Evolutionary conservation across 352 stramenopile genomes (phyloP), one percentile per base, ranked within the genome.

Genomic region (Pythium aquatile): DNA sequence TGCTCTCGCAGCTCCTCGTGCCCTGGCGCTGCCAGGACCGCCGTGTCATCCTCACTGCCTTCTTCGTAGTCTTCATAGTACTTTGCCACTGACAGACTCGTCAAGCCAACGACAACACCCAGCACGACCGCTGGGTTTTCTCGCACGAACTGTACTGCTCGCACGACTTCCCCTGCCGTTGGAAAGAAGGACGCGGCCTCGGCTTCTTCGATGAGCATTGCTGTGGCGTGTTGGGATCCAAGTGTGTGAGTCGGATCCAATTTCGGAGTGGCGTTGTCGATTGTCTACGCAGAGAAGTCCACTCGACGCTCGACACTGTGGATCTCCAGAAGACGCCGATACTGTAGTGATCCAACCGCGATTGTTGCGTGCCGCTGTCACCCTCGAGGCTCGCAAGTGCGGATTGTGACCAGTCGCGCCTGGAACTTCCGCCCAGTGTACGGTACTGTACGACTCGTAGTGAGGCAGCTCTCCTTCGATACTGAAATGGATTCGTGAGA

Each of bases 51-150:
- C 29, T 63, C 66, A 6, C 58, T 64, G 51, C 73, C 61, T 16
- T 68, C 42, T 20, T 72, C 61, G 13, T 65, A 52, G 17, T 58
- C 63, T 35, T 75, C 78, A 40, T 88, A 87, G 73, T 90, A 90
- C 52, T 83, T 81, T 35, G 79, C 81, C 17, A 92, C 72, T 0
- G 81, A 88, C 49, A 87, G 83, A 64, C 79, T 85, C 2, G 83
- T 90, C 56, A 90, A 70, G 2, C 81, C 83, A 24, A 89, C 81
- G 26, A 87, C 73, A 60, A 87, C 81, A 2, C 79, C 80, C 0
- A 81, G 79, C 2, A 83, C 83, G 14, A 92, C 69, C 16, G 72
- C 78, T 9, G 83, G 79, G 44, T 92, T 87, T 49, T 90, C 78
- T 24, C 81, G 81, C 51, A 90, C 68, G 74, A 83, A 92, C 51